phyloP scores from a whole-genome alignment of 176 grass and related monocot species.

The Avena sativa region DNA sequence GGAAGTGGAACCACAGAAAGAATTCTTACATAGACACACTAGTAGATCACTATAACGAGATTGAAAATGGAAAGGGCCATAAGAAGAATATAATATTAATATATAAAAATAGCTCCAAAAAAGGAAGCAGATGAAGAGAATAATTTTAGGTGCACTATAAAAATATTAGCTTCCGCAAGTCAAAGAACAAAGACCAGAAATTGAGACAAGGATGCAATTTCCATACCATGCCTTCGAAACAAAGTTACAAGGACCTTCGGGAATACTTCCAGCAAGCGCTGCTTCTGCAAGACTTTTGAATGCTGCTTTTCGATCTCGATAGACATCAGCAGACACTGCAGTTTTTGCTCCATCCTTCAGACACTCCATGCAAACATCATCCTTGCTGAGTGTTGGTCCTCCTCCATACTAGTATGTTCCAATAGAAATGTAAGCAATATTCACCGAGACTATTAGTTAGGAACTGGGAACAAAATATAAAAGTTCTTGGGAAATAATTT shows the following conservation, averaged over 20 bases:
- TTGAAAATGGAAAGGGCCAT: background rate
- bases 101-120: slow-evolving; percentile 26
- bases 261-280: slow-evolving; percentile 73
- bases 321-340: slow-evolving; percentile 86
- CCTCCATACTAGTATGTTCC: slow-evolving; percentile 78
- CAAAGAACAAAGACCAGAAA: slow-evolving; percentile 23
- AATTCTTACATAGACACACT: slow-evolving; percentile 30
- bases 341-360: slow-evolving; percentile 76
- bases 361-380: slow-evolving; percentile 78
- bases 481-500: slow-evolving; percentile 9
- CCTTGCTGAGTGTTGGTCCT: slow-evolving; percentile 72
- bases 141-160: slow-evolving; percentile 4
- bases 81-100: slow-evolving; percentile 12
- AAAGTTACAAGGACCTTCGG: slow-evolving; percentile 71
- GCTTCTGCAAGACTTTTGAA: slow-evolving; percentile 88
- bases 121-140: slow-evolving; percentile 11
- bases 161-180: slow-evolving; percentile 26
- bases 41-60: slow-evolving; percentile 2
- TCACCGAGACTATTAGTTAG: slow-evolving; percentile 34
- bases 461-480: slow-evolving; percentile 33
- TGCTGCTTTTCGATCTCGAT: slow-evolving; percentile 89
- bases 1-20: slow-evolving; percentile 19
- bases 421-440: slow-evolving; percentile 31
- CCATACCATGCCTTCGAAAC: slow-evolving; percentile 87
- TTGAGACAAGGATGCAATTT: slow-evolving; percentile 31